Percentiles rank a stretch among this genome's conserved stretches.
Evolutionary conservation across 306 rosid genomes (phyloP).

Genomic region (Fragaria nilgerrensis): DNA sequence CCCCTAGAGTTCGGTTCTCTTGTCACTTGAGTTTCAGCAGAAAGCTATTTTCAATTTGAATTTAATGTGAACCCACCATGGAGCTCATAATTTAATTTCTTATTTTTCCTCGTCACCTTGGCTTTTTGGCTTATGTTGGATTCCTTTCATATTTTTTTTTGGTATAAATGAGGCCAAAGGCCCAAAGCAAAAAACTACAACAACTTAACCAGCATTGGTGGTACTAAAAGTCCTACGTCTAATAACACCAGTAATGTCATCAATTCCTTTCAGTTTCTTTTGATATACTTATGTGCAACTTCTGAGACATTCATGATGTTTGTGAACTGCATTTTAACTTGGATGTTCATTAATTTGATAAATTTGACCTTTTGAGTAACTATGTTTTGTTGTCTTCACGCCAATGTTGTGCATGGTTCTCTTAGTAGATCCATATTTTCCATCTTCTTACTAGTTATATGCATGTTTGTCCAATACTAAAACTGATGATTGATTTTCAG

Average conservation of each 20-base stretch:
- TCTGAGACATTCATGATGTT: background rate
- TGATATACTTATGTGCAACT: background rate
- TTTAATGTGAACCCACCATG: background rate
- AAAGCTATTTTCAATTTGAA: background rate
- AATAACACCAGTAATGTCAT: too few relatives aligned
- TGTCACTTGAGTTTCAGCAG: background rate
- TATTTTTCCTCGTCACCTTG: background rate
- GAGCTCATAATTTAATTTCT: background rate
- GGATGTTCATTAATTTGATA: background rate
- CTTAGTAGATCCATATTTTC: background rate
- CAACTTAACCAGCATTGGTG: too few relatives aligned
- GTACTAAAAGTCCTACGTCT: too few relatives aligned
- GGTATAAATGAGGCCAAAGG: too few relatives aligned
- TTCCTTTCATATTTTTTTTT: background rate
- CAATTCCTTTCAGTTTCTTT: background rate
- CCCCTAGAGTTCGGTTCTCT: background rate
- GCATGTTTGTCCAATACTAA: background rate
- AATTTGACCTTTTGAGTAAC: background rate
- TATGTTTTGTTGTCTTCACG: background rate
- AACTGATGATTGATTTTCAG: constrained; percentile 39
- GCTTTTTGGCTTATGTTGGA: background rate
- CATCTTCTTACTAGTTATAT: background rate
- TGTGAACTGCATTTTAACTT: background rate
- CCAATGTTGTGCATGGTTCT: background rate
- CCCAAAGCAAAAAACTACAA: too few relatives aligned